Evolutionary conservation across 306 rosid species (phyloP).

Genomic region (Glycine latifolia): DNA sequence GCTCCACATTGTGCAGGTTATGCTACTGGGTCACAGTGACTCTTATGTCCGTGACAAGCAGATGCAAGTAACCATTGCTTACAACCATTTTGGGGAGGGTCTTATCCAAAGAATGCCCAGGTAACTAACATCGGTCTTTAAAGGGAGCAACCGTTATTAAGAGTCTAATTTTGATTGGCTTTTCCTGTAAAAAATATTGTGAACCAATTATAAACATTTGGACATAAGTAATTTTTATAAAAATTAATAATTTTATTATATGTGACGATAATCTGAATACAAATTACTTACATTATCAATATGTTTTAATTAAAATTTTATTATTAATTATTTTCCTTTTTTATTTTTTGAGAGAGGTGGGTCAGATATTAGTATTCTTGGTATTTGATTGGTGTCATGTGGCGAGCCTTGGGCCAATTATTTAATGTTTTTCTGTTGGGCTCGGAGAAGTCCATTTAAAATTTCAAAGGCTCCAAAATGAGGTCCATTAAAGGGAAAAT

Average conservation of each 20-base stretch:
- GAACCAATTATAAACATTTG: neutral
- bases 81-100: conserved; percentile 98
- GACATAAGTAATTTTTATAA: too few species aligned
- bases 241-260: too few species aligned
- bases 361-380: neutral
- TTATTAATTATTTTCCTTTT: neutral
- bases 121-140: conserved; percentile 48
- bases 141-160: neutral
- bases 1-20: conserved; percentile 64
- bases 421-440: conserved; percentile 5
- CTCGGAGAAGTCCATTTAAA: conserved; percentile 12
- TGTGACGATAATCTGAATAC: too few species aligned
- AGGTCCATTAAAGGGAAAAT: neutral
- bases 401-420: too few species aligned
- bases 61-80: conserved; percentile 98
- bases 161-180: neutral
- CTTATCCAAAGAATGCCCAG: conserved; percentile 99
- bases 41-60: conserved; percentile 83
- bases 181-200: neutral
- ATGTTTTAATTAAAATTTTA: neutral
- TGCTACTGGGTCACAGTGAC: conserved; percentile 94
- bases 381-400: too few species aligned
- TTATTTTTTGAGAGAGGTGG: neutral
- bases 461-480: neutral
- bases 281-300: neutral